These are phyloP conservation scores for Umbellularia californica DNA, from an alignment of 164 flowering plant species.

Conservation along the genomic window DNA sequence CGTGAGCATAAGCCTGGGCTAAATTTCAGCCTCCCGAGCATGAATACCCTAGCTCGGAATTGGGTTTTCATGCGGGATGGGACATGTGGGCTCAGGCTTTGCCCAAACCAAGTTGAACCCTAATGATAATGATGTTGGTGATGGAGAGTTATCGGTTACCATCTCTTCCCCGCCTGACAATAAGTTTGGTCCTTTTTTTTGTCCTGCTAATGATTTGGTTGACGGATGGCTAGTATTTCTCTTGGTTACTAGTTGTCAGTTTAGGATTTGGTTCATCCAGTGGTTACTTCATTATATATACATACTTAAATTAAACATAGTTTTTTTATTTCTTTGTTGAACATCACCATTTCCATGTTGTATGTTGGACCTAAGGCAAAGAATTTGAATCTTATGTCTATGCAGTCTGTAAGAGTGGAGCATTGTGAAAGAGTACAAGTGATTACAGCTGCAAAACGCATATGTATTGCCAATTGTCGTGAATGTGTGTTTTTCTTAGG, in stretches of 20 bases:
- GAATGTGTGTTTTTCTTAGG: slow-evolving; percentile 93
- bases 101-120: too few relatives aligned
- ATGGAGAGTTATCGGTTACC: too few relatives aligned
- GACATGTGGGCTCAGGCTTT: too few relatives aligned
- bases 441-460: slow-evolving; percentile 76
- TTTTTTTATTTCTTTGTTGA: not conserved
- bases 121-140: too few relatives aligned
- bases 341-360: not conserved
- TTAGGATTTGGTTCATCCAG: not conserved
- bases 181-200: not conserved
- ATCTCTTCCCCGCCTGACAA: not conserved
- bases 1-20: too few relatives aligned
- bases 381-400: slow-evolving; percentile 7
- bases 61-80: too few relatives aligned
- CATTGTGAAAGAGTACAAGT: slow-evolving; percentile 98
- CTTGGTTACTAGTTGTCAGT: too few relatives aligned
- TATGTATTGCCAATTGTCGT: slow-evolving; percentile 93
- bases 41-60: too few relatives aligned
- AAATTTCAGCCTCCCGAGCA: too few relatives aligned
- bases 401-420: slow-evolving; percentile 85
- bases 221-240: too few relatives aligned
- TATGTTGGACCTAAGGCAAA: slow-evolving; percentile 3
- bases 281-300: not conserved
- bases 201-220: too few relatives aligned
- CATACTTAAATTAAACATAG: not conserved